phyloP scores from a whole-genome alignment of 116 monocot species.

The Posidonia oceanica region DNA sequence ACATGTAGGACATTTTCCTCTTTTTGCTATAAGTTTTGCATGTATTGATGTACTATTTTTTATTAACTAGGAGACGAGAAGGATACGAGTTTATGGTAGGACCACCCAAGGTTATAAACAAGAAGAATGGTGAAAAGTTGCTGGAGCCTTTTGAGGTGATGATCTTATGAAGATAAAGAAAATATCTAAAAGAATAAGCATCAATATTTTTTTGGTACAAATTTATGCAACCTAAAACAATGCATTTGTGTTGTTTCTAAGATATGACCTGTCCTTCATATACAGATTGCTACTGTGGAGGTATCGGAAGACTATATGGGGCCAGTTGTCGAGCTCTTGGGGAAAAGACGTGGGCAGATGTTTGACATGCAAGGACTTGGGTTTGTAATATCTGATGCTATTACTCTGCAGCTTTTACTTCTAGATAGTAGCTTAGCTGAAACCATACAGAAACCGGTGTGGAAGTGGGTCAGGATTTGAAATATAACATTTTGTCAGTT shows the following conservation, averaged over 20 bases:
- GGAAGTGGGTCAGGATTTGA: no score
- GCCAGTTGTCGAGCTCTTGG: slow-evolving; percentile 84
- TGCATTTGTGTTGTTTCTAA: background rate
- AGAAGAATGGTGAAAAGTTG: slow-evolving; percentile 55
- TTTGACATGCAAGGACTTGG: slow-evolving; percentile 89
- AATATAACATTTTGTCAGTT: no score
- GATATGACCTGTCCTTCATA: background rate
- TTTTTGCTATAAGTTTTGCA: background rate
- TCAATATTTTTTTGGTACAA: background rate
- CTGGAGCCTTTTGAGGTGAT: slow-evolving; percentile 92
- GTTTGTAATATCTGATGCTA: slow-evolving; percentile 16
- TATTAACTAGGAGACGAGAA: slow-evolving; percentile 72
- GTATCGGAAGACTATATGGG: slow-evolving; percentile 83
- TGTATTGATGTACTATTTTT: background rate
- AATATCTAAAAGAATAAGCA: background rate
- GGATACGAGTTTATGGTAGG: slow-evolving; percentile 99
- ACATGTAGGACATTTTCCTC: slow-evolving; percentile 44
- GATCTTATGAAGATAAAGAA: background rate
- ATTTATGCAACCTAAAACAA: background rate
- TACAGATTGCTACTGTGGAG: slow-evolving; percentile 95
- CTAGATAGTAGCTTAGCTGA: no score
- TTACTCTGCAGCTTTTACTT: no score
- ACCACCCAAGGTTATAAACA: slow-evolving; percentile 95
- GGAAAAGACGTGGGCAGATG: slow-evolving; percentile 92
- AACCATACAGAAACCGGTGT: no score